A percentile compares a stretch with the other conserved stretches of the same genome.
Evolutionary conservation across 73 alveolate species (phyloP).

Genomic region (Paramecium sonneborni): DNA sequence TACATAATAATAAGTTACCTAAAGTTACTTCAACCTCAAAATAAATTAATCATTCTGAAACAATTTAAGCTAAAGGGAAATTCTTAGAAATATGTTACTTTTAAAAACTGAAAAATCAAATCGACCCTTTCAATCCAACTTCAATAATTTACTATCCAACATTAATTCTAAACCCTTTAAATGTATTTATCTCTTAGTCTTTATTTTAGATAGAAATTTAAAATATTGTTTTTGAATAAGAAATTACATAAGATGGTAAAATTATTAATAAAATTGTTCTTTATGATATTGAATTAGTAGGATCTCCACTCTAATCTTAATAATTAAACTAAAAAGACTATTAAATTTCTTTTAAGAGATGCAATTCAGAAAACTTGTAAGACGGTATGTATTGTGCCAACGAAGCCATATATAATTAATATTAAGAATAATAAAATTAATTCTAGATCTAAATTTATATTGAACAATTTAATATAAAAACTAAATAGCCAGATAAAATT

Average conservation of each 20-base stretch:
- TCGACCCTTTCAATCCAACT: background rate
- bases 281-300: background rate
- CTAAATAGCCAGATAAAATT: background rate
- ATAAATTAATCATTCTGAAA: background rate
- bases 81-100: background rate
- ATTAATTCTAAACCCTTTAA: background rate
- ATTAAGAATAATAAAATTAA: background rate
- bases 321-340: background rate
- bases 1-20: background rate
- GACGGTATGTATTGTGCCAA: background rate
- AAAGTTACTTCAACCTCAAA: background rate
- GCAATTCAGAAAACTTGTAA: background rate
- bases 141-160: background rate
- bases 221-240: background rate
- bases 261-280: background rate
- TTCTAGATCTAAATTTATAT: background rate
- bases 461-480: background rate
- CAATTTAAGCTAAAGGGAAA: background rate
- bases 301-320: background rate
- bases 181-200: background rate
- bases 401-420: background rate
- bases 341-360: background rate
- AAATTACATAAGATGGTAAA: background rate
- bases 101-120: background rate
- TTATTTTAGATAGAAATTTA: background rate